Evolutionary conservation across 202 grass and related monocot genomes (phyloP), one percentile per base, ranked within the genome.

Genomic region (Panicum hallii): DNA sequence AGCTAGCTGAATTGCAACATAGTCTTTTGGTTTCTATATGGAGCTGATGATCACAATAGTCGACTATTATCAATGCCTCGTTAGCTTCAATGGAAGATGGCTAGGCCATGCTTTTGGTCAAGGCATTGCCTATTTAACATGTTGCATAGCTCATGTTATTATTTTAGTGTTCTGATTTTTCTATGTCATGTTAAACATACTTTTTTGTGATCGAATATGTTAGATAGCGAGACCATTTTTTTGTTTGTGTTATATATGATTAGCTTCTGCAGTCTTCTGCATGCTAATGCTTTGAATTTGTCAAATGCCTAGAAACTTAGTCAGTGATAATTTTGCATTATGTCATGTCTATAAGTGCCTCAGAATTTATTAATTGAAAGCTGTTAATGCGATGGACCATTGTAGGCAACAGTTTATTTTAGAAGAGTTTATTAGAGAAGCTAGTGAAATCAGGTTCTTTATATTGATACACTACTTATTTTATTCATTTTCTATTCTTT

Each of bases 301-400:
- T 63, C 43, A 77, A 70, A 38, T 52, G 53, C 44, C 56, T 70
- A 49, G 28, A 80, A 67, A 43, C 82, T 2, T 22, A 74, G 26
- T 17, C 42, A 40, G 41, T 44, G 11, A 75, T 66, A 89, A 9
- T 22, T 44, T 74, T 23, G 7, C 23, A 48, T 11, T 73, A 63
- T 64, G 20, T 50, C 32, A 48, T 46, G 6, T 88, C 66, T 69
- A 36, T 55, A 23, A 41, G 1, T 76, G 65, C 28, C 63, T 74
- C 16, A 45, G 50, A 67, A 83, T 58, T 79, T 62, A 49, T 90
- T 22, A 74, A 19, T 16, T 74, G 66, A 67, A 74, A 78, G 11
- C 43, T 58, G 40, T 83, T 86, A 36, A 49, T 72, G 30, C 46
- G 52, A 36, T 41, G 48, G 26, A 68, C 28, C 22, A 32, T 46